Percentiles rank a stretch among this genome's conserved stretches.
phyloP scores from a whole-genome alignment of 352 stramenopile genomes.

The Peronospora belbahrii region DNA sequence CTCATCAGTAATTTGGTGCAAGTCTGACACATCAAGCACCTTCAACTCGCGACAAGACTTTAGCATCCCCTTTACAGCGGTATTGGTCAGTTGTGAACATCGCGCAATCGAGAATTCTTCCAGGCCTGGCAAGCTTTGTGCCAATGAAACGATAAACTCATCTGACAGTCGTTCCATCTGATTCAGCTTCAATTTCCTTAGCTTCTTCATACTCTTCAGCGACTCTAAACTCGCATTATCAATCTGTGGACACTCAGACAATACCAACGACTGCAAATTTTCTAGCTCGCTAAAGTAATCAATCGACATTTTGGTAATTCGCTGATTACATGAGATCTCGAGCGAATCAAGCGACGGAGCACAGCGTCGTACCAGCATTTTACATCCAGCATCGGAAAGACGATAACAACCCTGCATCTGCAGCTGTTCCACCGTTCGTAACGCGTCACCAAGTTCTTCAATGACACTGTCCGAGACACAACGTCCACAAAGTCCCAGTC shows the following conservation, averaged over 20 bases:
- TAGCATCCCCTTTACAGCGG: conserved; percentile 33
- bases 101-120: conserved; percentile 64
- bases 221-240: conserved; percentile 49
- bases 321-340: conserved; percentile 78
- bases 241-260: conserved; percentile 76
- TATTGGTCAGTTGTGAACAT: conserved; percentile 62
- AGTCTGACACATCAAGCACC: conserved; percentile 57
- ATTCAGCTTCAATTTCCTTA: conserved; percentile 62
- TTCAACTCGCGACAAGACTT: conserved; percentile 54
- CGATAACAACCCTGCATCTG: conserved; percentile 71
- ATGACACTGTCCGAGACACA: conserved; percentile 73
- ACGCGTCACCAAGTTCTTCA: conserved; percentile 51
- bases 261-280: conserved; percentile 50
- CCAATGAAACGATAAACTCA: conserved; percentile 43
- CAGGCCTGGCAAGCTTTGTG: conserved; percentile 35
- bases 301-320: conserved; percentile 67
- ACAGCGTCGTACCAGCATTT: conserved; percentile 58
- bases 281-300: conserved; percentile 64
- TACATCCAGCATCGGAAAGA: conserved; percentile 54
- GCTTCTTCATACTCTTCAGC: conserved; percentile 49
- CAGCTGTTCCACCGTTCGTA: conserved; percentile 59
- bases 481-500: conserved; percentile 65
- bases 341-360: conserved; percentile 64
- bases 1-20: conserved; percentile 57
- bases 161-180: conserved; percentile 73